phyloP scores from a whole-genome alignment of 2,329 filamentous ascomycete genomes.

The Dactylellina haptotyla region DNA sequence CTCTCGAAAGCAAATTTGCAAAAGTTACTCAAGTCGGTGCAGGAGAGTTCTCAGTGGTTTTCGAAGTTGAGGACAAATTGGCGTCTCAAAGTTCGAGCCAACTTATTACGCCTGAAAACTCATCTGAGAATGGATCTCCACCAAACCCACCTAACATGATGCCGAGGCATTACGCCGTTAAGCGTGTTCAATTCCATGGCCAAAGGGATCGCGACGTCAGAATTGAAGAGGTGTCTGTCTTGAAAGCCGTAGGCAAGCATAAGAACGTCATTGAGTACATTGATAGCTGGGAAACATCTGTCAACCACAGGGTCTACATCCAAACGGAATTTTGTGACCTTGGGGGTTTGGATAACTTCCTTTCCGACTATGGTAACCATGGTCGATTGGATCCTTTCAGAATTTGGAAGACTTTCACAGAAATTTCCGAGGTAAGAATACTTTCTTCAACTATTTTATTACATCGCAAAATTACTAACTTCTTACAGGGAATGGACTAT shows the following conservation, averaged over 20 bases:
- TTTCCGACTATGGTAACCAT: constrained; percentile 81
- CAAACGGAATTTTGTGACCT: constrained; percentile 98
- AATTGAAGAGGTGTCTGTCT: constrained; percentile 81
- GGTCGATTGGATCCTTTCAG: constrained; percentile 94
- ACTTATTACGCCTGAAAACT: constrained; percentile 64
- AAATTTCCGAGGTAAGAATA: constrained; percentile 78
- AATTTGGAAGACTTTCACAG: constrained; percentile 97
- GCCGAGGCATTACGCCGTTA: constrained; percentile 78
- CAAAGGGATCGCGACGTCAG: constrained; percentile 82
- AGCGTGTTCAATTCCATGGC: constrained; percentile 87
- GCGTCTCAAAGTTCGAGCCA: constrained; percentile 63
- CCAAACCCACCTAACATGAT: constrained; percentile 67
- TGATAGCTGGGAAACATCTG: constrained; percentile 86
- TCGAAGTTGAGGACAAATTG: constrained; percentile 72
- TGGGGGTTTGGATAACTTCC: constrained; percentile 86
- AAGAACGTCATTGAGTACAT: constrained; percentile 87
- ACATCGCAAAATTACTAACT: constrained; percentile 33
- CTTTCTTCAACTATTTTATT: background rate
- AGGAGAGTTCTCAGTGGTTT: constrained; percentile 94
- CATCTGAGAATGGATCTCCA: constrained; percentile 66
- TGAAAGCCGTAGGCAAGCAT: constrained; percentile 78
- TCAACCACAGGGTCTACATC: constrained; percentile 79
- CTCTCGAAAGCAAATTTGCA: constrained; percentile 74
- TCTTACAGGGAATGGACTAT: constrained; percentile 80
- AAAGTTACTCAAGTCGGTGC: constrained; percentile 82